Evolutionary conservation across 2,329 filamentous ascomycete species (phyloP).

Genomic region (Talaromyces verruculosus): DNA sequence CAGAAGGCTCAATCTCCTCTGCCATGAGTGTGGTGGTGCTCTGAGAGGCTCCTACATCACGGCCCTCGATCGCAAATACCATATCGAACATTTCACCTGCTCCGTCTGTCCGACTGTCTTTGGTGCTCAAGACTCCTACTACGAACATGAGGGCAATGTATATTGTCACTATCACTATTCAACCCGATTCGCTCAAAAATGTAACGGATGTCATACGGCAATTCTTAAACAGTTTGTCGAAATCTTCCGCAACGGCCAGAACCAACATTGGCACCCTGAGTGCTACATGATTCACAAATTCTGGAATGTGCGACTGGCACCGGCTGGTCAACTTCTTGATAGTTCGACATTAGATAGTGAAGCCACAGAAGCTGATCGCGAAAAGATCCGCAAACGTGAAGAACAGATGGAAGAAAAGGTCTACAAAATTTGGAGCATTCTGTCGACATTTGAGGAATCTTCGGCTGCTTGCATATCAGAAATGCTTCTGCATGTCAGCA

Average conservation of each 20-base stretch:
- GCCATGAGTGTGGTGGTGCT: slow-evolving; percentile 87
- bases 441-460: slow-evolving; percentile 96
- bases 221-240: slow-evolving; percentile 99
- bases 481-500: slow-evolving; percentile 98
- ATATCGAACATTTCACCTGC: slow-evolving; percentile 98
- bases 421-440: slow-evolving; percentile 94
- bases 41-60: slow-evolving; percentile 97
- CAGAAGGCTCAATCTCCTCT: slow-evolving; percentile 82
- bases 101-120: slow-evolving; percentile 97
- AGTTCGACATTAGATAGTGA: slow-evolving; percentile 51
- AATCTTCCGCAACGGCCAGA: slow-evolving; percentile 95
- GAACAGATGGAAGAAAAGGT: slow-evolving; percentile 98
- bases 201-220: slow-evolving; percentile 93
- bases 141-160: slow-evolving; percentile 93
- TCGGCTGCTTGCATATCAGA: slow-evolving; percentile 98
- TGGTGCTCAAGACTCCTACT: slow-evolving; percentile 96
- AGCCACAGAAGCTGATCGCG: slow-evolving; percentile 67
- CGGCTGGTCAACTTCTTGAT: slow-evolving; percentile 55
- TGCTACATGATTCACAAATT: slow-evolving; percentile 99
- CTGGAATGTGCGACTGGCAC: slow-evolving; percentile 89
- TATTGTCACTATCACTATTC: slow-evolving; percentile 99
- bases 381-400: slow-evolving; percentile 77
- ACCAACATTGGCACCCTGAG: slow-evolving; percentile 98
- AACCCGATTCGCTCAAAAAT: slow-evolving; percentile 92
- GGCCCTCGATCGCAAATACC: slow-evolving; percentile 94